phyloP scores from a whole-genome alignment of 768 basidiomycete species.

The Tricholoma matsutake region DNA sequence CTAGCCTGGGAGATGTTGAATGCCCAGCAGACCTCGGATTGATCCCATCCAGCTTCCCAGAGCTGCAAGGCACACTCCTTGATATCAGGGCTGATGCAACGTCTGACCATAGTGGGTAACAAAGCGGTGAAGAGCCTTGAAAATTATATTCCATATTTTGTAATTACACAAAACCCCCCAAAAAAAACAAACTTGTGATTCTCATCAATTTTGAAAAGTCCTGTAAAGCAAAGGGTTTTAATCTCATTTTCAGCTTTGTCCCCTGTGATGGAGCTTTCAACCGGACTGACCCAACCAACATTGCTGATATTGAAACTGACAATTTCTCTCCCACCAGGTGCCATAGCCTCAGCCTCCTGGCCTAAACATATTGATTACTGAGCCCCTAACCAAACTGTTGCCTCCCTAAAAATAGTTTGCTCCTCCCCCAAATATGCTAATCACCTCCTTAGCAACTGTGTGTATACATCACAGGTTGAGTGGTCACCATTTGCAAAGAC shows the following conservation, averaged over 20 bases:
- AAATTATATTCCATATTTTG: background rate
- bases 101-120: conserved; percentile 14
- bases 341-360: no score
- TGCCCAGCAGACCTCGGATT: conserved; percentile 15
- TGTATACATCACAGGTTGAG: conserved; percentile 1
- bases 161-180: no score
- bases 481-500: background rate
- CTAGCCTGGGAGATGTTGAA: conserved; percentile 23
- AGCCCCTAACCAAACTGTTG: no score
- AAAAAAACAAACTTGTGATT: no score
- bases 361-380: no score
- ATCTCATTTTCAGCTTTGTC: background rate
- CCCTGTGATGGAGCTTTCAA: background rate
- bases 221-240: background rate
- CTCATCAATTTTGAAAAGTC: no score
- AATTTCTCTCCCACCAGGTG: background rate
- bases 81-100: conserved; percentile 20
- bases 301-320: background rate
- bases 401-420: background rate
- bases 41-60: conserved; percentile 21
- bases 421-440: conserved; percentile 1
- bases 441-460: background rate
- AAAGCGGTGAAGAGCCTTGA: background rate
- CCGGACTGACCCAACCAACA: background rate
- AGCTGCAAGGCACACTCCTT: conserved; percentile 22